Percentiles rank a stretch among this genome's conserved stretches.
phyloP scores from a whole-genome alignment of 2,329 filamentous ascomycete genomes.

The Pestalotiopsis sp. region DNA sequence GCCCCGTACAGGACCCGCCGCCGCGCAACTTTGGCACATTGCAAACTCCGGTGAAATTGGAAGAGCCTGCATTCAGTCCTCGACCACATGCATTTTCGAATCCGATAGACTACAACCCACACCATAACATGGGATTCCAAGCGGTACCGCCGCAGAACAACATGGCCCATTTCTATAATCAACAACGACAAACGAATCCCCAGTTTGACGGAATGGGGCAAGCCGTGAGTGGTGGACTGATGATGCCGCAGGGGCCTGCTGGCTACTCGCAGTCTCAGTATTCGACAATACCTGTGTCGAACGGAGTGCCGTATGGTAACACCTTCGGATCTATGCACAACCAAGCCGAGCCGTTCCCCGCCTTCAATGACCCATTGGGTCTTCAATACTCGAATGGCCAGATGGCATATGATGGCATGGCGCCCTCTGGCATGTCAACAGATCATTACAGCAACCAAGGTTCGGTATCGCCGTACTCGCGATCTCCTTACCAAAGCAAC shows the following conservation, averaged over 20 bases:
- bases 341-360: constrained; percentile 40
- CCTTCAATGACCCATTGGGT: constrained; percentile 38
- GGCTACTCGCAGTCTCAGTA: constrained; percentile 30
- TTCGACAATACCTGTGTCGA: constrained; percentile 34
- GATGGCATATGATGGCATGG: constrained; percentile 36
- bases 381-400: constrained; percentile 35
- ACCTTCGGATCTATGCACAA: constrained; percentile 35
- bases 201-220: constrained; percentile 16
- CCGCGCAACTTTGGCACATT: constrained; percentile 40
- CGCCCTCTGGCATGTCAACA: constrained; percentile 32
- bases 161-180: constrained; percentile 22
- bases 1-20: constrained; percentile 63
- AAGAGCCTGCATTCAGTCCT: constrained; percentile 28
- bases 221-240: constrained; percentile 21
- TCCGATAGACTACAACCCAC: constrained; percentile 23
- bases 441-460: constrained; percentile 43
- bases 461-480: constrained; percentile 45
- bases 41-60: constrained; percentile 34
- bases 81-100: constrained; percentile 20
- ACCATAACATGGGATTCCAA: constrained; percentile 22
- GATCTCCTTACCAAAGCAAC: constrained; percentile 43
- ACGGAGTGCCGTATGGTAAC: constrained; percentile 26
- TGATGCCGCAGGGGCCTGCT: constrained; percentile 23
- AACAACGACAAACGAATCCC: neutral
- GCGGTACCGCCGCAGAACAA: neutral